Conservation (phyloP, 805 yeast species). For the Priceomyces castillae region DNA sequence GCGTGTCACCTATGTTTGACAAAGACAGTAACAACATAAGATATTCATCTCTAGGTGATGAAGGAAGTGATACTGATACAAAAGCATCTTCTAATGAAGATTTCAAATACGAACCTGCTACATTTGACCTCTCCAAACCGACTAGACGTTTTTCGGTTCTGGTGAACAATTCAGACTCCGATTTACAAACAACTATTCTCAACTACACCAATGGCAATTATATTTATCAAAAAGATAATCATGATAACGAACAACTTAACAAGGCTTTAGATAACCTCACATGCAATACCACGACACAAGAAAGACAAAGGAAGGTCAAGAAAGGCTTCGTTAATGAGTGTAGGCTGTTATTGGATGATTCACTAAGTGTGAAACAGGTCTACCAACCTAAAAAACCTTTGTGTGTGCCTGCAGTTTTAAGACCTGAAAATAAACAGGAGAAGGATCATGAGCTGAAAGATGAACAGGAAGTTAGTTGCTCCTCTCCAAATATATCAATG, state of each 20-base stretch:
- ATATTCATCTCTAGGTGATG: constrained; percentile 1
- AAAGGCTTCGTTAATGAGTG: constrained; percentile 1
- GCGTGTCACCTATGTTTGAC: not conserved
- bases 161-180: constrained; percentile 1
- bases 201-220: constrained; percentile 20
- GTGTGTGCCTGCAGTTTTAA: constrained; percentile 51
- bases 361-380: constrained; percentile 34
- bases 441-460: not conserved
- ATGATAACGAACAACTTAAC: constrained; percentile 15
- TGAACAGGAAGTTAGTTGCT: constrained; percentile 1
- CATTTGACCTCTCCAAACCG: constrained; percentile 43
- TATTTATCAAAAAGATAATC: constrained; percentile 18
- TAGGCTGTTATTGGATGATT: constrained; percentile 7
- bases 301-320: constrained; percentile 9
- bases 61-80: constrained; percentile 2
- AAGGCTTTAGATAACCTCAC: constrained; percentile 23
- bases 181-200: constrained; percentile 10
- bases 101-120: constrained; percentile 41
- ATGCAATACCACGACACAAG: constrained; percentile 19
- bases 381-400: constrained; percentile 47
- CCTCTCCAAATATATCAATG: not conserved
- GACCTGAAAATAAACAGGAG: constrained; percentile 28
- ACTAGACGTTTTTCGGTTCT: constrained; percentile 34
- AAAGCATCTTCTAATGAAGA: constrained; percentile 5
- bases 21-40: constrained; percentile 1